Evolutionary conservation across 2,329 filamentous ascomycete genomes (phyloP).

Genomic region (Basipetospora chlamydospora): DNA sequence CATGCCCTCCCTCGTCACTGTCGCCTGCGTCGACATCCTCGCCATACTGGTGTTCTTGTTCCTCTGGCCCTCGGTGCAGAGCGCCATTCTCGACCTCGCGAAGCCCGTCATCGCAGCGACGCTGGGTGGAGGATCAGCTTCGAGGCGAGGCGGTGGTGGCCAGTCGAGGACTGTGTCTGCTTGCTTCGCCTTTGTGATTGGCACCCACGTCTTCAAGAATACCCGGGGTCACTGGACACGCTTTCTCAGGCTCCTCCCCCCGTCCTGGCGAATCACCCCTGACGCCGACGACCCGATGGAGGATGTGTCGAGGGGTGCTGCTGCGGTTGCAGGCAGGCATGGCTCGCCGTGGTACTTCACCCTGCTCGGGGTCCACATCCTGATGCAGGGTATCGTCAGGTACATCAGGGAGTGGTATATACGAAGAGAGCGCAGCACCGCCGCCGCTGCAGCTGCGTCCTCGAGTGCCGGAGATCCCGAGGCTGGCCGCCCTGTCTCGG

Average conservation of each 20-base stretch:
- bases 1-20: conserved; percentile 72
- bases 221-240: conserved; percentile 34
- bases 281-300: conserved; percentile 34
- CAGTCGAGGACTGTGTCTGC: conserved; percentile 34
- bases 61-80: conserved; percentile 74
- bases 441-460: conserved; percentile 26
- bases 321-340: neutral
- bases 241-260: conserved; percentile 29
- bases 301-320: conserved; percentile 15
- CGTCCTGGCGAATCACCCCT: conserved; percentile 28
- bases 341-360: conserved; percentile 19
- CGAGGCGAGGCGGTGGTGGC: conserved; percentile 3
- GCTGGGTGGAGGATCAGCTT: conserved; percentile 52
- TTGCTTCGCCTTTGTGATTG: conserved; percentile 52
- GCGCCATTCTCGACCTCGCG: conserved; percentile 75
- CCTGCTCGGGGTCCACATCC: conserved; percentile 58
- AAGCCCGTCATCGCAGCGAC: conserved; percentile 90
- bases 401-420: conserved; percentile 57
- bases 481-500: conserved; percentile 35
- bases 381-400: conserved; percentile 58
- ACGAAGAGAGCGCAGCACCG: conserved; percentile 34
- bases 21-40: conserved; percentile 69
- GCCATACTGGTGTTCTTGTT: conserved; percentile 78
- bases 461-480: conserved; percentile 45
- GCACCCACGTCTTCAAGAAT: conserved; percentile 36